Conservation (phyloP, 23 red algal species). For the Cyanidiococcus yangmingshanensis region DNA sequence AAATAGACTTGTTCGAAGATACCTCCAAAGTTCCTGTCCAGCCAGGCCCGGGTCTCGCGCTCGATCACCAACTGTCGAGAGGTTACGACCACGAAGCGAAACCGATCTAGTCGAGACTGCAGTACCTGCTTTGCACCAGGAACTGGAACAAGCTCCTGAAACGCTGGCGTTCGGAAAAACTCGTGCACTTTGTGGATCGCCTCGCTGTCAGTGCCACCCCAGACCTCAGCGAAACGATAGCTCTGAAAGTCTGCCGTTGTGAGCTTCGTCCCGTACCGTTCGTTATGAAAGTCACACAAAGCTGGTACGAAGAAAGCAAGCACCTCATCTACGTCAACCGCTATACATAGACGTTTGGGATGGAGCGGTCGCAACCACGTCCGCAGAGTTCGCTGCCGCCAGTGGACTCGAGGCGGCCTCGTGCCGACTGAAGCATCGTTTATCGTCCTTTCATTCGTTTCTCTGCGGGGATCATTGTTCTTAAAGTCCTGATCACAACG, state of each 20-base stretch:
- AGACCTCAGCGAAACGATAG: constrained; percentile 42
- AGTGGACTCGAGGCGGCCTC: neutral
- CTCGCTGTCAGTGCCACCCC: constrained; percentile 67
- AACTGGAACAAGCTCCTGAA: constrained; percentile 38
- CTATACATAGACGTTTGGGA: neutral
- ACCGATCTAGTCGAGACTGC: constrained; percentile 31
- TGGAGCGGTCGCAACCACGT: neutral
- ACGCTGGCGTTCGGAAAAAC: constrained; percentile 44
- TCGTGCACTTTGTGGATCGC: constrained; percentile 46
- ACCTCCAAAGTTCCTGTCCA: constrained; percentile 28
- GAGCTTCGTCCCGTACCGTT: neutral
- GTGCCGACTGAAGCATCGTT: too few species aligned
- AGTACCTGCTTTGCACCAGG: constrained; percentile 48
- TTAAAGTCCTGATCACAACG: too few species aligned
- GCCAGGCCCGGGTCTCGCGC: constrained; percentile 46
- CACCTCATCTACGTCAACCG: constrained; percentile 9
- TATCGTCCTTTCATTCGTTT: too few species aligned
- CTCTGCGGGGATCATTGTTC: too few species aligned
- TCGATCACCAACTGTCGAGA: constrained; percentile 58
- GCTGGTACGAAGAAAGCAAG: constrained; percentile 8
- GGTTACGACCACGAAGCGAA: constrained; percentile 60
- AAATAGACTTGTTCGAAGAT: constrained; percentile 42
- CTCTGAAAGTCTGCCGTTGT: neutral
- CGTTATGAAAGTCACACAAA: neutral
- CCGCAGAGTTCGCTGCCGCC: neutral